phyloP scores from a whole-genome alignment of 2,329 filamentous ascomycete species.

The Thermomyces lanuginosus region DNA sequence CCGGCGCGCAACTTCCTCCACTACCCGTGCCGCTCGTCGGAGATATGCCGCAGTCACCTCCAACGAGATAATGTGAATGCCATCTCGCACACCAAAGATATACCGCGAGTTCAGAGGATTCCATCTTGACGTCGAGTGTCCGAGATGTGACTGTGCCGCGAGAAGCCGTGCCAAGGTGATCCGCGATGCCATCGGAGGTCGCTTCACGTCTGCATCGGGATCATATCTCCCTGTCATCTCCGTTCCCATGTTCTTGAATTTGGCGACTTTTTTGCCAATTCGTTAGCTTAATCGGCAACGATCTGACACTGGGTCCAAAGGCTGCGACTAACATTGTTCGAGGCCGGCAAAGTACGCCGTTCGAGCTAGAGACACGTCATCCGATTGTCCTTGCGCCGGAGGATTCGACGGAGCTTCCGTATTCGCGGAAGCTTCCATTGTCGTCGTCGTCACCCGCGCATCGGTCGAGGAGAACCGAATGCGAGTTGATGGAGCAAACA shows the following conservation, averaged over 20 bases:
- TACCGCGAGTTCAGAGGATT: conserved; percentile 88
- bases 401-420: conserved; percentile 6
- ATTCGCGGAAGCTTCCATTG: conserved; percentile 7
- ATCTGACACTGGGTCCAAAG: too few relatives aligned
- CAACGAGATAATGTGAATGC: conserved; percentile 82
- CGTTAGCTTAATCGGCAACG: not conserved
- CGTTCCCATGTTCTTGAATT: conserved; percentile 20
- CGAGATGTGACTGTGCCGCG: conserved; percentile 74
- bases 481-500: conserved; percentile 15
- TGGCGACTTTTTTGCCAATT: conserved; percentile 10
- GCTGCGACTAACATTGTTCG: too few relatives aligned
- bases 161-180: conserved; percentile 82
- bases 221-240: conserved; percentile 13
- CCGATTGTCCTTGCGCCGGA: too few relatives aligned
- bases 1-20: conserved; percentile 66
- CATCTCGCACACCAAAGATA: conserved; percentile 78
- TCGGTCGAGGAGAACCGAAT: conserved; percentile 20
- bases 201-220: conserved; percentile 32
- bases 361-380: too few relatives aligned
- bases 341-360: too few relatives aligned
- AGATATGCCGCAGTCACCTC: conserved; percentile 80
- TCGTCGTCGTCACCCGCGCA: conserved; percentile 12
- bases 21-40: conserved; percentile 80
- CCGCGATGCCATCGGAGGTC: conserved; percentile 62
- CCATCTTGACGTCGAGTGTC: conserved; percentile 81